A percentile compares a stretch with the other conserved stretches of the same genome.
Evolutionary conservation across 2,329 filamentous ascomycete genomes (phyloP).

Genomic region (Apiospora rasikravindrae): DNA sequence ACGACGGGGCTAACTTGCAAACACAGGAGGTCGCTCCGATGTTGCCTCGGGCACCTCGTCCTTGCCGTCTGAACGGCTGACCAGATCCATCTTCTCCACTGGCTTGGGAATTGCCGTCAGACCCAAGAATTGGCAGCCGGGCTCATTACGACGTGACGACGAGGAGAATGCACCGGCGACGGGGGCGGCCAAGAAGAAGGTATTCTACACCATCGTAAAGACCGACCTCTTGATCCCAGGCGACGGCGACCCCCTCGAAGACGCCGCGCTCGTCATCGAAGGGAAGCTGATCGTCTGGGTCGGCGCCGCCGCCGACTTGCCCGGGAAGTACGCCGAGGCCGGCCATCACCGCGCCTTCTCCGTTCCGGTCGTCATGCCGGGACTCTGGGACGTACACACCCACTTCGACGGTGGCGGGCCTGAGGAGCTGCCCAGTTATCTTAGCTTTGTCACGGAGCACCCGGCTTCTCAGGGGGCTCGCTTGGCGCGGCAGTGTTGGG

Average conservation of each 20-base stretch:
- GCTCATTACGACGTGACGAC: background rate
- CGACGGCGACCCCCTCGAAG: slow-evolving; percentile 39
- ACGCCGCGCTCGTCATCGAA: slow-evolving; percentile 44
- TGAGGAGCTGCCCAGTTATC: slow-evolving; percentile 25
- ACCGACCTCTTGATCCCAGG: slow-evolving; percentile 44
- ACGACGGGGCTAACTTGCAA: background rate
- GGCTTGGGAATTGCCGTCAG: slow-evolving; percentile 36
- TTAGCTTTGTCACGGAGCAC: slow-evolving; percentile 34
- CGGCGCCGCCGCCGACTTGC: slow-evolving; percentile 37
- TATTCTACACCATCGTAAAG: slow-evolving; percentile 40
- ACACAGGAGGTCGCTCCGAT: background rate
- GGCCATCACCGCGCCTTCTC: slow-evolving; percentile 33
- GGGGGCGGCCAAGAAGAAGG: slow-evolving; percentile 31
- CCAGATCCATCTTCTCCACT: slow-evolving; percentile 35
- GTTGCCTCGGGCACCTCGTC: background rate
- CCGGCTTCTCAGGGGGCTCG: slow-evolving; percentile 41
- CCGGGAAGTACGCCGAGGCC: slow-evolving; percentile 35
- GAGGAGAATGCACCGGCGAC: background rate
- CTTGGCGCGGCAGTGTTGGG: slow-evolving; percentile 42
- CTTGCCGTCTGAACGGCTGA: slow-evolving; percentile 21
- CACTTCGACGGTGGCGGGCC: slow-evolving; percentile 38
- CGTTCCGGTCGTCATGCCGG: slow-evolving; percentile 40
- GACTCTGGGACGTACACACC: slow-evolving; percentile 42
- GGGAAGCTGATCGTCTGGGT: slow-evolving; percentile 46
- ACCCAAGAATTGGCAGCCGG: slow-evolving; percentile 24